phyloP scores from a whole-genome alignment of 345 rosid genomes.

The Sonneratia alba region DNA sequence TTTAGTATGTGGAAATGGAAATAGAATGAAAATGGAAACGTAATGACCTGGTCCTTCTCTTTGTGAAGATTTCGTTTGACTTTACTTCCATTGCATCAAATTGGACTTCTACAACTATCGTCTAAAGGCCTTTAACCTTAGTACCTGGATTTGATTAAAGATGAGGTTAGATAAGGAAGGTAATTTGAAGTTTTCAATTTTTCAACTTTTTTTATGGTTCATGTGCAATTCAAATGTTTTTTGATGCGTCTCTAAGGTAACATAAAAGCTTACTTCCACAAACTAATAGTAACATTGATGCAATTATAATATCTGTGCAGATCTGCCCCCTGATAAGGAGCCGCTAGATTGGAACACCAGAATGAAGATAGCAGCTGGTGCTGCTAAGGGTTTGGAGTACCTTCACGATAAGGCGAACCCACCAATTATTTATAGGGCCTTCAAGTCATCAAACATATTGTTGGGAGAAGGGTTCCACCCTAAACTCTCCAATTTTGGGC shows the following conservation, averaged over 20 bases:
- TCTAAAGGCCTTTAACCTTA: not conserved
- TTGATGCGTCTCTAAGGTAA: not conserved
- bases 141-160: not conserved
- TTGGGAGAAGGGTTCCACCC: slow-evolving; percentile 86
- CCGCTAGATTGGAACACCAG: slow-evolving; percentile 92
- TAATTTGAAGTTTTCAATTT: not conserved
- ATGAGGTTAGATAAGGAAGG: not conserved
- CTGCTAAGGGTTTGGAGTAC: slow-evolving; percentile 92
- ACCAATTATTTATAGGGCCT: slow-evolving; percentile 92
- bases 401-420: slow-evolving; percentile 92
- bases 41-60: not conserved
- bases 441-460: slow-evolving; percentile 91
- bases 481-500: slow-evolving; percentile 93
- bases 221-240: not conserved
- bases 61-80: not conserved
- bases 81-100: not conserved
- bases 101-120: not conserved
- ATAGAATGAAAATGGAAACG: not conserved
- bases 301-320: slow-evolving; percentile 20
- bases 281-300: not conserved
- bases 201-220: not conserved
- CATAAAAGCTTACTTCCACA: not conserved
- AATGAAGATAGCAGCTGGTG: slow-evolving; percentile 98
- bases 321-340: slow-evolving; percentile 87
- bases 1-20: not conserved